Evolutionary conservation across 257 asterid species (phyloP).

Genomic region (Gardenia jasminoides): DNA sequence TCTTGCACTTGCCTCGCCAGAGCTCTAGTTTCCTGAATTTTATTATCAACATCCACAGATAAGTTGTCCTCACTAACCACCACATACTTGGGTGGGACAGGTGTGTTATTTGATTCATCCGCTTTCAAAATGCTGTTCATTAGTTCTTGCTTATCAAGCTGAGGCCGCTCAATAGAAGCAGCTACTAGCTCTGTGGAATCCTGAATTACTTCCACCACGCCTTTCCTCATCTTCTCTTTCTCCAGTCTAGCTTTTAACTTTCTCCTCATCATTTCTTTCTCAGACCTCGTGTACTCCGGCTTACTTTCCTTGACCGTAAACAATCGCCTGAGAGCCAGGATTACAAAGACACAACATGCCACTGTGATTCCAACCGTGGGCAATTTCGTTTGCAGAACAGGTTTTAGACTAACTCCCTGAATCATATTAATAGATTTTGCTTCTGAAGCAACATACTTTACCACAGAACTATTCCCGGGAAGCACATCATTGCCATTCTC

Average conservation of each 20-base stretch:
- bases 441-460: slow-evolving; percentile 48
- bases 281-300: slow-evolving; percentile 50
- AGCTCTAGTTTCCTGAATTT: slow-evolving; percentile 61
- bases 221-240: slow-evolving; percentile 48
- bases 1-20: slow-evolving; percentile 79
- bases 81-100: slow-evolving; percentile 20
- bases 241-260: slow-evolving; percentile 59
- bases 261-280: slow-evolving; percentile 80
- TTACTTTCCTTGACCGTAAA: slow-evolving; percentile 27
- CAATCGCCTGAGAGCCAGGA: slow-evolving; percentile 44
- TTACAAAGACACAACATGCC: slow-evolving; percentile 52
- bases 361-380: slow-evolving; percentile 52
- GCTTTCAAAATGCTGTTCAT: slow-evolving; percentile 45
- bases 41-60: slow-evolving; percentile 37
- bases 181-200: slow-evolving; percentile 35
- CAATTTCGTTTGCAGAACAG: slow-evolving; percentile 33
- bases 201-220: slow-evolving; percentile 61
- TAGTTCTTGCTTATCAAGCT: slow-evolving; percentile 68
- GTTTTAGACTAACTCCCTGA: slow-evolving; percentile 4
- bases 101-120: slow-evolving; percentile 35
- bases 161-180: slow-evolving; percentile 52
- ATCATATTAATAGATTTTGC: slow-evolving; percentile 31
- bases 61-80: slow-evolving; percentile 19
- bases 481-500: slow-evolving; percentile 58
- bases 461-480: slow-evolving; percentile 60